A percentile compares a stretch with the other conserved stretches of the same genome.
Evolutionary conservation across 805 yeast species (phyloP).

Genomic region (Ogataea paraovalis): DNA sequence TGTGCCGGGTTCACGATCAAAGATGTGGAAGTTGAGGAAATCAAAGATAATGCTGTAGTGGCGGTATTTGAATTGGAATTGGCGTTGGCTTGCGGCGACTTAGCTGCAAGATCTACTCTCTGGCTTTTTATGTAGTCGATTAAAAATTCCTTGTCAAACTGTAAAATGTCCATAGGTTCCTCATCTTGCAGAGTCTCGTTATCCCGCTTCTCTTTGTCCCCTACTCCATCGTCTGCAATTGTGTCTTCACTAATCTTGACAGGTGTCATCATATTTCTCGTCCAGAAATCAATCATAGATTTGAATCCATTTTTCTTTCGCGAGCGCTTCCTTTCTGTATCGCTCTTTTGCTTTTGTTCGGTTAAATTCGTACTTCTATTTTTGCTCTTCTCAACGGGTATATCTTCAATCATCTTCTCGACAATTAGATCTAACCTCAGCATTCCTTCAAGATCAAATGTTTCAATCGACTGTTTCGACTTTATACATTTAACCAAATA

Average conservation of each 20-base stretch:
- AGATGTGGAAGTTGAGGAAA: constrained; percentile 9
- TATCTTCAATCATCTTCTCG: constrained; percentile 7
- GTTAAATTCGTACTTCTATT: neutral
- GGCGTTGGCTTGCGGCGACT: constrained; percentile 7
- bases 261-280: constrained; percentile 1
- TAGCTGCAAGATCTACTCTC: constrained; percentile 11
- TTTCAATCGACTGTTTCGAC: neutral
- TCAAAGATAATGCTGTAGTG: constrained; percentile 1
- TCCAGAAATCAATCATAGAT: constrained; percentile 14
- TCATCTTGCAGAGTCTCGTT: neutral
- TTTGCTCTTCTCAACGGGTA: constrained; percentile 1
- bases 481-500: constrained; percentile 6
- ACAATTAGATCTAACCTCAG: constrained; percentile 16
- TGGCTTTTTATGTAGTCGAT: constrained; percentile 10
- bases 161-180: neutral
- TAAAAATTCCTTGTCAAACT: constrained; percentile 5
- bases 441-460: constrained; percentile 15
- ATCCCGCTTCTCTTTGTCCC: neutral
- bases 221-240: neutral
- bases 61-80: no score
- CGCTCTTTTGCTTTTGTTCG: neutral
- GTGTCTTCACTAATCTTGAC: neutral
- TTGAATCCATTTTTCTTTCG: neutral
- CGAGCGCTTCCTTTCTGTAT: neutral
- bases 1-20: neutral